A percentile compares a stretch with the other conserved stretches of the same genome.
Evolutionary conservation across 2,329 filamentous ascomycete genomes (phyloP).

Genomic region (Coleophoma eucalyptorum): DNA sequence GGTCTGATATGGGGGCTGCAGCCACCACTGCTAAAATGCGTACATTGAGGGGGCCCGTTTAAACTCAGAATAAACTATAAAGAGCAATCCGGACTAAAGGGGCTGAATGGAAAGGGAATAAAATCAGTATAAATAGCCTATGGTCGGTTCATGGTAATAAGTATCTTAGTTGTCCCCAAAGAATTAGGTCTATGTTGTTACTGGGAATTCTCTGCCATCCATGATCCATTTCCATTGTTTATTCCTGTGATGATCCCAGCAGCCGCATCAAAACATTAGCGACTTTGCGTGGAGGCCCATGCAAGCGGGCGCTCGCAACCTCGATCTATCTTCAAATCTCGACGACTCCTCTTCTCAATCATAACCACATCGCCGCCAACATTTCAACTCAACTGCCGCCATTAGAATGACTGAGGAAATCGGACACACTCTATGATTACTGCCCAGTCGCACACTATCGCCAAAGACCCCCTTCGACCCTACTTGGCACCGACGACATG

Average conservation of each 20-base stretch:
- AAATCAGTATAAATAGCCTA: too few relatives aligned
- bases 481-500: neutral
- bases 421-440: neutral
- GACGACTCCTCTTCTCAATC: slow-evolving; percentile 3
- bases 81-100: too few relatives aligned
- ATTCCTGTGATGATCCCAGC: neutral
- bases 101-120: too few relatives aligned
- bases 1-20: too few relatives aligned
- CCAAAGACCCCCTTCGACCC: neutral
- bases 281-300: neutral
- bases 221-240: neutral
- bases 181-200: neutral
- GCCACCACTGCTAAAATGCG: too few relatives aligned
- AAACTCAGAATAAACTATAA: too few relatives aligned
- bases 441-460: too few relatives aligned
- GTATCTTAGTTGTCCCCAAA: too few relatives aligned
- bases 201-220: neutral
- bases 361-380: neutral
- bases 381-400: neutral
- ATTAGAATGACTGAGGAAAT: neutral
- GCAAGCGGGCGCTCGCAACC: neutral
- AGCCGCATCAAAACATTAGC: slow-evolving; percentile 3
- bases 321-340: neutral
- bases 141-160: too few relatives aligned
- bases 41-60: too few relatives aligned